These are phyloP conservation scores for Geotrichum fermentans DNA, from an alignment of 1,139 yeast species.

Conservation along the genomic window DNA sequence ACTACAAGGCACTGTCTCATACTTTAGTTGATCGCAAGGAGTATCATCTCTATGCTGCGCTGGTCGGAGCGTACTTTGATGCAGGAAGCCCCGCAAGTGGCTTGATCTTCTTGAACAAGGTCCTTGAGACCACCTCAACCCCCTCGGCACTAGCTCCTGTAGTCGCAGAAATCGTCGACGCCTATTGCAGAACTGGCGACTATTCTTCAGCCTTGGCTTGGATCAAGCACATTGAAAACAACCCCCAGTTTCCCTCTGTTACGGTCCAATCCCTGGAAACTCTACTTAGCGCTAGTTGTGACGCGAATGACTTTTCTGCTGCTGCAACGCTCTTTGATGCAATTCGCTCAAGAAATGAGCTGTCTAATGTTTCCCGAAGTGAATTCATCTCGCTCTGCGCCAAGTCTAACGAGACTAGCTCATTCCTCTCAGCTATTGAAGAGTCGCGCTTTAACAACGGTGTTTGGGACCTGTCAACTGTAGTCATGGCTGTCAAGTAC, in stretches of 20 bases:
- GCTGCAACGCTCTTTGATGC: slow-evolving; percentile 31
- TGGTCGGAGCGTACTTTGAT: slow-evolving; percentile 35
- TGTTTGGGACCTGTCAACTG: slow-evolving; percentile 36
- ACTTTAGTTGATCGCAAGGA: slow-evolving; percentile 18
- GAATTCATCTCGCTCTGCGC: slow-evolving; percentile 28
- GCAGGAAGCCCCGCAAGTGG: slow-evolving; percentile 30
- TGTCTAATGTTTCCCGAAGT: slow-evolving; percentile 25
- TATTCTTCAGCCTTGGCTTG: slow-evolving; percentile 36
- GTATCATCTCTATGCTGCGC: slow-evolving; percentile 29
- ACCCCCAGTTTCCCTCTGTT: slow-evolving; percentile 25
- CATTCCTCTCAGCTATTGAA: slow-evolving; percentile 32
- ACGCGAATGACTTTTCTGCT: slow-evolving; percentile 23
- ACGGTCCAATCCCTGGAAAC: slow-evolving; percentile 23
- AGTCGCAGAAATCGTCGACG: slow-evolving; percentile 28
- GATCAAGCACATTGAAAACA: slow-evolving; percentile 31
- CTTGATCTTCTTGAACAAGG: slow-evolving; percentile 29
- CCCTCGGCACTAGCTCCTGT: slow-evolving; percentile 20
- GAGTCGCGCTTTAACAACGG: slow-evolving; percentile 34
- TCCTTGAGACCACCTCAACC: slow-evolving; percentile 21
- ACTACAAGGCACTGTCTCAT: slow-evolving; percentile 18
- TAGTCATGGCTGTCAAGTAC: slow-evolving; percentile 26
- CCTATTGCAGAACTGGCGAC: slow-evolving; percentile 32
- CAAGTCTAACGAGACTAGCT: slow-evolving; percentile 21
- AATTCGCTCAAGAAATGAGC: slow-evolving; percentile 26
- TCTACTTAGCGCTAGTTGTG: slow-evolving; percentile 26